Evolutionary conservation across 106 monocot genomes (phyloP), one percentile per base, ranked within the genome.

Genomic region (Dioscorea zingiberensis): DNA sequence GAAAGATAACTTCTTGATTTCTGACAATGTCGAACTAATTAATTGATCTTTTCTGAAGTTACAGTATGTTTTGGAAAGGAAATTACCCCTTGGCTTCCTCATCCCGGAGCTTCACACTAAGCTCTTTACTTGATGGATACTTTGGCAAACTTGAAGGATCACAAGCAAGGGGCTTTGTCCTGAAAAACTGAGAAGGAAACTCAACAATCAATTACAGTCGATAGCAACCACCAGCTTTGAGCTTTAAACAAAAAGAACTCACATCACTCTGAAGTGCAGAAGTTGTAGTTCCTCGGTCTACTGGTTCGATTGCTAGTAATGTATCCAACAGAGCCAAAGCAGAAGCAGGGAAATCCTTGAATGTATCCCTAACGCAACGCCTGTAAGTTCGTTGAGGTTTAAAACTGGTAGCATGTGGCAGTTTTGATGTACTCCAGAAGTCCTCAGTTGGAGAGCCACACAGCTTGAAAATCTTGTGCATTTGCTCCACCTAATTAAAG

Each of bases 361-460:
- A 81, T 25, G 77, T 71, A 54, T 85, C 85, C 27, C 49, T 47
- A 56, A 85, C 44, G 65, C 77, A 71, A 12, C 85, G 71, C 13
- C 25, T 59, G 21, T 85, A 85, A 26, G 80, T 80, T 8, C 71
- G 76, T 51, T 77, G 77, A 15, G 81, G 85, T 62, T 85, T 85
- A 59, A 85, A 85, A 62, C 74, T 77, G 24, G 85, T 77, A 16
- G 85, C 74, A 49, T 81, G 77, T 19, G 81, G 70, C 22, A 85
- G 44, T 32, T 85, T 85, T 48, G 70, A 70, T 29, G 67, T 74
- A 21, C 53, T 66, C 77, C 81, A 81, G 66, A 74, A 85, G 49
- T 85, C 85, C 61, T 85, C 80, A 47, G 85, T 69, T 56, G 85
- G 85, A 18, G 85, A 85, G 13, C 85, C 85, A 71, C 85, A 85